A percentile compares a stretch with the other conserved stretches of the same genome.
Evolutionary conservation across 2,329 filamentous ascomycete genomes (phyloP).

Genomic region (Amphichorda felina): DNA sequence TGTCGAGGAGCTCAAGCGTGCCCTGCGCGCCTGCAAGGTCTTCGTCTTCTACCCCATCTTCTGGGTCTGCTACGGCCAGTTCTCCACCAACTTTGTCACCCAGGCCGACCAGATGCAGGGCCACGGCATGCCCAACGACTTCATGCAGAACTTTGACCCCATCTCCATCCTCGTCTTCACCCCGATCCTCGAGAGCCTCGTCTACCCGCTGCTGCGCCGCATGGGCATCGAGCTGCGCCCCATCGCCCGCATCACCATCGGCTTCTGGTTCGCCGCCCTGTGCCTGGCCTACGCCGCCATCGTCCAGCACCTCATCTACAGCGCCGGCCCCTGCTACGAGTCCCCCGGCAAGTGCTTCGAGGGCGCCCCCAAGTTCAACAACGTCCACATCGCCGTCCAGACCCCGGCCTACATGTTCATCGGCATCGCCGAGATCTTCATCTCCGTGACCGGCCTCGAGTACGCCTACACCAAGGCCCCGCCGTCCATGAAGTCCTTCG

Average conservation of each 20-base stretch:
- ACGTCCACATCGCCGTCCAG: slow-evolving; percentile 42
- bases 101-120: slow-evolving; percentile 46
- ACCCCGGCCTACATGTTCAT: slow-evolving; percentile 44
- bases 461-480: slow-evolving; percentile 67
- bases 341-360: slow-evolving; percentile 24
- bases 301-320: slow-evolving; percentile 50
- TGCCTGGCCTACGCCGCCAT: slow-evolving; percentile 48
- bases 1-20: slow-evolving; percentile 59
- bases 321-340: slow-evolving; percentile 35
- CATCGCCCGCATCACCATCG: slow-evolving; percentile 53
- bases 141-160: slow-evolving; percentile 58
- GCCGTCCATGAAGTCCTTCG: slow-evolving; percentile 53
- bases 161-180: slow-evolving; percentile 57
- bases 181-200: slow-evolving; percentile 43
- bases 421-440: slow-evolving; percentile 48
- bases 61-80: slow-evolving; percentile 58
- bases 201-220: slow-evolving; percentile 51
- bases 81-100: slow-evolving; percentile 54
- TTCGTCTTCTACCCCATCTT: slow-evolving; percentile 54
- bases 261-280: slow-evolving; percentile 42
- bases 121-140: slow-evolving; percentile 57
- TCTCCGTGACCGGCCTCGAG: slow-evolving; percentile 57
- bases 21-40: slow-evolving; percentile 56
- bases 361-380: slow-evolving; percentile 24
- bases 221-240: slow-evolving; percentile 48